Evolutionary conservation across 208 protist species (phyloP).

Genomic region (Leishmania lainsoni): DNA sequence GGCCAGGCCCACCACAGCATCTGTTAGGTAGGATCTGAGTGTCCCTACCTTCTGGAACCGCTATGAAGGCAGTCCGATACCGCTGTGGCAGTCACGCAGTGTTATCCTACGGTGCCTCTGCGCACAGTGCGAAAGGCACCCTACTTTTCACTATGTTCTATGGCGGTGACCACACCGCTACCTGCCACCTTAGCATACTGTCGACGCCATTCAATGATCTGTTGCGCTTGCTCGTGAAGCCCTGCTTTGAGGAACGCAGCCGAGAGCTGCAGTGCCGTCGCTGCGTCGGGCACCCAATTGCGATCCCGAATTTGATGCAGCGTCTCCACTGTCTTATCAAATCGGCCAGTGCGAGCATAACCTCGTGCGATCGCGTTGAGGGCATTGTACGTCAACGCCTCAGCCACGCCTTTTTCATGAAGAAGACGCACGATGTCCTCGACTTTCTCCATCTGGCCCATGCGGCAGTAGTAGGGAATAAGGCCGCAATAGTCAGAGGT

Average conservation of each 20-base stretch:
- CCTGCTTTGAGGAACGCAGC: conserved; percentile 84
- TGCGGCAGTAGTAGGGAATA: conserved; percentile 86
- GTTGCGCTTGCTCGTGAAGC: conserved; percentile 86
- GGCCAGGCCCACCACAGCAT: not conserved
- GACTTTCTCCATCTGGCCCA: conserved; percentile 73
- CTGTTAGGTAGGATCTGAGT: not conserved
- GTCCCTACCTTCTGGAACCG: not conserved
- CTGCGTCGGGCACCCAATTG: conserved; percentile 83
- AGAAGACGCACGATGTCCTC: conserved; percentile 61
- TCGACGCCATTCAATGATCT: conserved; percentile 86
- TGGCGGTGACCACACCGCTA: not conserved
- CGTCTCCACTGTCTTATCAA: conserved; percentile 86
- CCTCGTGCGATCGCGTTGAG: conserved; percentile 83
- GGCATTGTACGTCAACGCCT: conserved; percentile 60
- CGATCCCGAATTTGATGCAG: conserved; percentile 78
- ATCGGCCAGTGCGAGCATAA: conserved; percentile 70
- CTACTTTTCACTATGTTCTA: not conserved
- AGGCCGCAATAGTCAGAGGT: conserved; percentile 51
- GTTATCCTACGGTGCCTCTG: not conserved
- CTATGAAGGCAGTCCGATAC: not conserved
- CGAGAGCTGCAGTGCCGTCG: conserved; percentile 78
- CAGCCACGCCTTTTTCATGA: conserved; percentile 16
- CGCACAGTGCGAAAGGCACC: not conserved
- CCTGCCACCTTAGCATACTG: conserved; percentile 71
- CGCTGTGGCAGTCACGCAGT: not conserved